A percentile compares a stretch with the other conserved stretches of the same genome.
These are phyloP conservation scores for Escovopsis weberi DNA, from an alignment of 2,329 filamentous ascomycete genomes.

Conservation along the genomic window DNA sequence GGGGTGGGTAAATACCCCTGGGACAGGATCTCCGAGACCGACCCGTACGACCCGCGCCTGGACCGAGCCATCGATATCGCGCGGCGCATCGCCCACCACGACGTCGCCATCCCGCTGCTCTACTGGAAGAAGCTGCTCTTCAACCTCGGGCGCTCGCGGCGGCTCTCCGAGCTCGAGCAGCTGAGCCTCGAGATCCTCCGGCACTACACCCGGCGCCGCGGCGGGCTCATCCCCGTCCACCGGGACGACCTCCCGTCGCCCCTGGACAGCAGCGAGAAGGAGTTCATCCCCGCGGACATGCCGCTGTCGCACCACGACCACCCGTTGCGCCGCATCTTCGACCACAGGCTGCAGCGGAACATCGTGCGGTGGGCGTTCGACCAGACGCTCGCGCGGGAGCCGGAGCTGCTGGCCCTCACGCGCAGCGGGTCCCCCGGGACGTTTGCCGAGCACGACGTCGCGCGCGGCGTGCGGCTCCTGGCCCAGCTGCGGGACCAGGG, in stretches of 20 bases:
- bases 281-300: constrained; percentile 25
- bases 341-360: constrained; percentile 20
- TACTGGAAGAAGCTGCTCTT: constrained; percentile 31
- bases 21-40: not conserved
- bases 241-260: constrained; percentile 24
- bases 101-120: constrained; percentile 20
- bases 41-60: constrained; percentile 10
- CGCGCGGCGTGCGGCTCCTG: constrained; percentile 22
- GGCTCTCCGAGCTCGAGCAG: constrained; percentile 29
- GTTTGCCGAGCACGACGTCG: constrained; percentile 17
- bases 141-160: constrained; percentile 28
- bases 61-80: constrained; percentile 17
- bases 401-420: constrained; percentile 6
- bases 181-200: constrained; percentile 28
- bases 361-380: constrained; percentile 34
- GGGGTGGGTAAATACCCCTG: constrained; percentile 15
- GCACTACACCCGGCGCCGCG: constrained; percentile 18
- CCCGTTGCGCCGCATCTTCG: constrained; percentile 33
- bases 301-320: constrained; percentile 26
- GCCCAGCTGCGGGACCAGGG: constrained; percentile 20
- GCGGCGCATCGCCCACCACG: constrained; percentile 15
- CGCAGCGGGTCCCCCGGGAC: constrained; percentile 2
- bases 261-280: constrained; percentile 3
- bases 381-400: constrained; percentile 15
- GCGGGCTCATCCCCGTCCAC: constrained; percentile 28